A percentile compares a stretch with the other conserved stretches of the same genome.
Conservation (phyloP, 73 alveolate species). For the Paramecium sonneborni region DNA sequence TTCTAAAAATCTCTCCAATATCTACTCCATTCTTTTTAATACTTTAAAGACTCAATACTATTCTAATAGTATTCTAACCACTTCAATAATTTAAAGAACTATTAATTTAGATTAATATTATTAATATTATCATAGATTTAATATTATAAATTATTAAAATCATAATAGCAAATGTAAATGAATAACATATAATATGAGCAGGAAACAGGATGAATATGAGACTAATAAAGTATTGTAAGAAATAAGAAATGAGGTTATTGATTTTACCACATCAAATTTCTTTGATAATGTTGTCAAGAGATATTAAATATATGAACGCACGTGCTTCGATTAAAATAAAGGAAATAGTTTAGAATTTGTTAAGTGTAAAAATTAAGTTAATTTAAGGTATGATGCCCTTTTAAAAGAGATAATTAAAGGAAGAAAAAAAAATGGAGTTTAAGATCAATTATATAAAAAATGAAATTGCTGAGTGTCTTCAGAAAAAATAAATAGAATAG, state of each 20-base stretch:
- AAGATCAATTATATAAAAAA: not conserved
- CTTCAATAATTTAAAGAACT: too few species aligned
- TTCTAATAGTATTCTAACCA: too few species aligned
- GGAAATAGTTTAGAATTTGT: not conserved
- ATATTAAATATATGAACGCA: not conserved
- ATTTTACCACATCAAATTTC: not conserved
- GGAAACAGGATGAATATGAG: not conserved
- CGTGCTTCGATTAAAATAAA: not conserved
- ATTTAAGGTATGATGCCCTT: not conserved
- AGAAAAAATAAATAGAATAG: not conserved
- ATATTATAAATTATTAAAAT: too few species aligned
- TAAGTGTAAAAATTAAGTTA: not conserved
- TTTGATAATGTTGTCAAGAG: not conserved
- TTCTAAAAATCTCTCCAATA: too few species aligned
- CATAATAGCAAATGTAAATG: too few species aligned
- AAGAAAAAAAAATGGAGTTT: slow-evolving; percentile 4
- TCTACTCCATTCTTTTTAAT: too few species aligned
- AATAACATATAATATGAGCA: not conserved
- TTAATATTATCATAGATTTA: too few species aligned
- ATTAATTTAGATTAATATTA: too few species aligned
- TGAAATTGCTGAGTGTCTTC: not conserved
- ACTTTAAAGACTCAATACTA: too few species aligned
- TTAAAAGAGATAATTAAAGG: not conserved
- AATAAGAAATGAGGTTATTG: not conserved
- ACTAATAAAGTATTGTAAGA: not conserved